Evolutionary conservation across 2,329 filamentous ascomycete species (phyloP), one percentile per base, ranked within the genome.

Genomic region (Fusarium liriodendri): DNA sequence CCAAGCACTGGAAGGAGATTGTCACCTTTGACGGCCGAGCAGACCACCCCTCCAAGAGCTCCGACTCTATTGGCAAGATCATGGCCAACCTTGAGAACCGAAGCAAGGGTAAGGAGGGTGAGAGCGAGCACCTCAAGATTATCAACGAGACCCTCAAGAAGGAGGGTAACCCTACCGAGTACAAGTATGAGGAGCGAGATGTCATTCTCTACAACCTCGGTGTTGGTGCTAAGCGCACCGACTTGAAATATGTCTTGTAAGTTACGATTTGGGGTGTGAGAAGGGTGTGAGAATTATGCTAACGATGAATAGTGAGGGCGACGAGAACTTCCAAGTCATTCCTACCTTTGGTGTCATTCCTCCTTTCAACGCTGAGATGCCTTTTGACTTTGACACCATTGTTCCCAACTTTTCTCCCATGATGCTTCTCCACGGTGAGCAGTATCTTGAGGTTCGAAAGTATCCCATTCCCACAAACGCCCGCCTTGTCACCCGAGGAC

Each of bases 351-450:
- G 95, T 82, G 97, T 98, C 72, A 92, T 99, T 78, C 97, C 97
- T n/a, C 93, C 92, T 79, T 98, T 98, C 86, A 93, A 93, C 85
- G 92, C 95, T 70, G 89, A 93, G 76, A 87, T 91, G 70, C 94
- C 96, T 32, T 98, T 93, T 87, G 91, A 88, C 83, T 89, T 97
- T 79, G 90, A 91, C 80, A 91, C 95, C 66, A 89, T 99, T 71
- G 93, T 98, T 32, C 95, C 95, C 82, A 97, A 98, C 88, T 99
- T 98, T 88, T 95, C 91, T 40, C 96, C 95, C 71, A 98, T 98
- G 95, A 98, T 98, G 95, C 91, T 99, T 60, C 93, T 99, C 27
- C 97, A 99, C 86, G 97, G 97, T 81, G 97, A 99, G 88, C 97
- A 99, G 84, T 99, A 95, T 86, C 94, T 99, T 74, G 97, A 99